phyloP scores from a whole-genome alignment of 1,139 yeast species.

The Hansenula lynferdii region DNA sequence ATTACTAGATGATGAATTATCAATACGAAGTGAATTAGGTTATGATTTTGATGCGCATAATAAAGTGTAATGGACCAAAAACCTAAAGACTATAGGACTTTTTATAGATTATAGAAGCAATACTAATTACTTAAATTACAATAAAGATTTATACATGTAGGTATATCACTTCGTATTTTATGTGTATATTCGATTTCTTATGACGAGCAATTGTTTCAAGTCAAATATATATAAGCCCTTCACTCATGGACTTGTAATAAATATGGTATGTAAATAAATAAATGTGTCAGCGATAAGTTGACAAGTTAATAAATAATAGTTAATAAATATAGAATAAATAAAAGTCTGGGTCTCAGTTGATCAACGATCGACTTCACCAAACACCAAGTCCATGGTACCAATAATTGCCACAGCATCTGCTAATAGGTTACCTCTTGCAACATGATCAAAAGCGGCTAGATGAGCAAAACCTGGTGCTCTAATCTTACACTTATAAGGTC shows the following conservation, averaged over 20 bases:
- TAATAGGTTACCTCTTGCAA: conserved; percentile 79
- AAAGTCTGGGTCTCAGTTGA: conserved; percentile 7
- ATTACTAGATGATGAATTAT: conserved; percentile 17
- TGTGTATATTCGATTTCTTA: too few relatives aligned
- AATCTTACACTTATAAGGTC: conserved; percentile 90
- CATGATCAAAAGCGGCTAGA: conserved; percentile 83
- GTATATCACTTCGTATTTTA: too few relatives aligned
- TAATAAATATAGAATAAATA: conserved; percentile 5
- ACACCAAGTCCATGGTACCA: conserved; percentile 94
- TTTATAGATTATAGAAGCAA: too few relatives aligned
- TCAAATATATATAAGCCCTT: too few relatives aligned
- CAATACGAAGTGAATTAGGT: neutral
- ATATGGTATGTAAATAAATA: too few relatives aligned
- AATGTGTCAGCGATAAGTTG: conserved; percentile 4
- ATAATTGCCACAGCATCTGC: conserved; percentile 94
- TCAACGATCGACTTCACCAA: conserved; percentile 91
- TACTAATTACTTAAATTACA: too few relatives aligned
- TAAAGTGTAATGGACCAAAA: conserved; percentile 6
- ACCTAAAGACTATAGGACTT: too few relatives aligned
- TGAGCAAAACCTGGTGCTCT: conserved; percentile 94
- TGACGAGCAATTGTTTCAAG: too few relatives aligned
- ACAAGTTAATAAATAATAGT: neutral
- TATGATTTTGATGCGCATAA: conserved; percentile 11
- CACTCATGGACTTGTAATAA: too few relatives aligned
- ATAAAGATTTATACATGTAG: too few relatives aligned